Base-by-base conservation (phyloP, 441 rosid genomes). In the Populus trichocarpa region DNA sequence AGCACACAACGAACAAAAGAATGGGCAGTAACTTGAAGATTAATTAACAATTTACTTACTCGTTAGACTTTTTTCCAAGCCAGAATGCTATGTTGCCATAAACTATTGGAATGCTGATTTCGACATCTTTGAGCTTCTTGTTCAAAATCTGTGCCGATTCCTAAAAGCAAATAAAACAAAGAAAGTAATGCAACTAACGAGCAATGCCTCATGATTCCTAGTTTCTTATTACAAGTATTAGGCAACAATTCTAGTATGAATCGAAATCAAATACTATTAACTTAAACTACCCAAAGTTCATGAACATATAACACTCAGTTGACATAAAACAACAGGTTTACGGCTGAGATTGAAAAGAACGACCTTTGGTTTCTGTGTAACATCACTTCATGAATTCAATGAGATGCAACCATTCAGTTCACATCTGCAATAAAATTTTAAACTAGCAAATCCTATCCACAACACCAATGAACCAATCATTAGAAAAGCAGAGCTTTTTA, bases 41-140 rank as follows among this genome's bases (percentile, higher is more conserved):
- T 18, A 38, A 23, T n/a, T 66, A 73, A 65, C 26, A 59, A n/a
- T 35, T 42, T 35, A 75, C 97, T 84, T 84, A 94, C 99, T 96
- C 97, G 53, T 89, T 90, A 61, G 97, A 97, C 86, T 87, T 91
- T 80, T 92, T 89, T 57, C 98, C 97, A 64, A 90, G 96, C 85
- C 86, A 89, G 81, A 94, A 92, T 2, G 98, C 95, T 61, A 92
- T 82, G 3, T 97, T 92, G 67, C 99, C 98, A 68, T 81, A 91
- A 25, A 90, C 96, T 72, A 96, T 89, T 4, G 99, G 98, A 84
- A 91, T 83, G 81, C 87, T 81, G 69, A 94, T 80, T 84, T 94
- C 96, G 35, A 88, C 83, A 84, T 90, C 97, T 77, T 88, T 94
- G 42, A 90, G 83, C 81, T 93, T 90, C 84, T 78, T 88, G 82